phyloP scores from a whole-genome alignment of 2,329 filamentous ascomycete genomes.

The Fusarium lyarnte region DNA sequence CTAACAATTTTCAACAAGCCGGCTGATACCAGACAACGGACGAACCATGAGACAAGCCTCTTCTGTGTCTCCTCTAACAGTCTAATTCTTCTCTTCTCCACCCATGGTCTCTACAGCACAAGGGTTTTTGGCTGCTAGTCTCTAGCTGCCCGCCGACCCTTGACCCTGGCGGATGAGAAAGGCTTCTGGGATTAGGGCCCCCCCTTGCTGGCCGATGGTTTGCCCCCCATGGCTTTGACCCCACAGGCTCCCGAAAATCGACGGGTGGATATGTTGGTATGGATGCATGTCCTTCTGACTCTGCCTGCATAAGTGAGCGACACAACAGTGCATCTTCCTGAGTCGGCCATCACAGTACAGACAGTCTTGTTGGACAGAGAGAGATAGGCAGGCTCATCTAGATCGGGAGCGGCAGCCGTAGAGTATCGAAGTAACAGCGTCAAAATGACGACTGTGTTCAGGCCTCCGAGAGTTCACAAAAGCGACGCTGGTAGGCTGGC shows the following conservation, averaged over 20 bases:
- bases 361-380: not conserved
- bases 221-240: slow-evolving; percentile 31
- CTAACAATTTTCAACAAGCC: slow-evolving; percentile 41
- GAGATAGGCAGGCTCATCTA: slow-evolving; percentile 10
- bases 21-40: not conserved
- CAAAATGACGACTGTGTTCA: slow-evolving; percentile 21
- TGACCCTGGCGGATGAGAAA: slow-evolving; percentile 31
- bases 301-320: slow-evolving; percentile 4
- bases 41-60: slow-evolving; percentile 19
- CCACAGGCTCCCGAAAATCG: slow-evolving; percentile 38
- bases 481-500: not conserved
- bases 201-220: slow-evolving; percentile 25
- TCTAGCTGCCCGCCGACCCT: slow-evolving; percentile 24
- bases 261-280: slow-evolving; percentile 25
- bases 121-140: slow-evolving; percentile 22
- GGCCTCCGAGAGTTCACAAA: slow-evolving; percentile 9
- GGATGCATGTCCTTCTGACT: slow-evolving; percentile 36
- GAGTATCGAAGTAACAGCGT: not conserved
- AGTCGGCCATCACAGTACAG: not conserved
- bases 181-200: slow-evolving; percentile 26
- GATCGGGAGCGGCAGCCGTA: slow-evolving; percentile 20
- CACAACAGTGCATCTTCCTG: not conserved
- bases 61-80: slow-evolving; percentile 7
- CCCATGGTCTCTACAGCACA: slow-evolving; percentile 13
- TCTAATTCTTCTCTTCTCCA: slow-evolving; percentile 2